Evolutionary conservation across 345 rosid species (phyloP).

Genomic region (Sisymbrium irio): DNA sequence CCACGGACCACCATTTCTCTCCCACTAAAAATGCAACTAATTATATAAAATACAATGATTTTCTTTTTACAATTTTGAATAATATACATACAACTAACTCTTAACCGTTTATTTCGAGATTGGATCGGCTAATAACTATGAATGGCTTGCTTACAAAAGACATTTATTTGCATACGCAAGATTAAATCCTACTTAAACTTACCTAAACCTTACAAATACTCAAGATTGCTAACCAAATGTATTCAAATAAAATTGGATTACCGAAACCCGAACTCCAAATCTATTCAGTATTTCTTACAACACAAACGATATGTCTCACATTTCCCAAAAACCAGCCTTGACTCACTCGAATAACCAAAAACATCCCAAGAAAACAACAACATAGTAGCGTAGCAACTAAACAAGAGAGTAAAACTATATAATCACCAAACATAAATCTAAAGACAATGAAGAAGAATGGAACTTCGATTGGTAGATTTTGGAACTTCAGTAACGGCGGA

Average conservation of each 20-base stretch:
- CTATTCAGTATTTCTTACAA: constrained; percentile 21
- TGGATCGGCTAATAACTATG: background rate
- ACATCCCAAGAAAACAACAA: background rate
- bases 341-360: constrained; percentile 9
- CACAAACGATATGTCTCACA: constrained; percentile 16
- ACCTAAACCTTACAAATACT: background rate
- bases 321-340: background rate
- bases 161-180: background rate
- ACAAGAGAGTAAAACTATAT: background rate
- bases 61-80: background rate
- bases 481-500: constrained; percentile 59
- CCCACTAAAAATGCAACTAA: constrained; percentile 6
- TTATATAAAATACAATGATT: background rate
- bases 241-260: background rate
- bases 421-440: constrained; percentile 4
- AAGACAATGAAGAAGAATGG: background rate
- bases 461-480: background rate
- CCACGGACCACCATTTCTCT: constrained; percentile 24
- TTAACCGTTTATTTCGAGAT: background rate
- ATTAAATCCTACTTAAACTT: background rate
- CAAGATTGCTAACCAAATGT: background rate
- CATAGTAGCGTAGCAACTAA: background rate
- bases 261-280: background rate
- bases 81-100: background rate
- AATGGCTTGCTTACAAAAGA: background rate